phyloP scores from a whole-genome alignment of 2,329 filamentous ascomycete species.

The Trichoderma sp. region DNA sequence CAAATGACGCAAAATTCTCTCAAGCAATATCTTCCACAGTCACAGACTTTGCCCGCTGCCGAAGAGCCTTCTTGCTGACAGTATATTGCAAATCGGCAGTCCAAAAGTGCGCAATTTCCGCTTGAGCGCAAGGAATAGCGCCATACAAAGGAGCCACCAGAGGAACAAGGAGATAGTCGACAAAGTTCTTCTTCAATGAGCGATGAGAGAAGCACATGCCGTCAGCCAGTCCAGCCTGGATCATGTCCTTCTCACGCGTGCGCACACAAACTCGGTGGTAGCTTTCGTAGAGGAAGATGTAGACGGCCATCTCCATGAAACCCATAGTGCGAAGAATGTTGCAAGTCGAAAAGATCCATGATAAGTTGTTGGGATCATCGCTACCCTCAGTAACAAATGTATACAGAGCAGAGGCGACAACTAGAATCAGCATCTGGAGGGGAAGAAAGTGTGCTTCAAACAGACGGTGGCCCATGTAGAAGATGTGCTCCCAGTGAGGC shows the following conservation, averaged over 20 bases:
- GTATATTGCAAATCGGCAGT: conserved; percentile 69
- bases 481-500: conserved; percentile 57
- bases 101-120: conserved; percentile 70
- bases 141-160: conserved; percentile 69
- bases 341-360: conserved; percentile 62
- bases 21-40: conserved; percentile 47
- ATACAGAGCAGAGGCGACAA: conserved; percentile 64
- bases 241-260: conserved; percentile 66
- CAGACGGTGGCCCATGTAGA: conserved; percentile 65
- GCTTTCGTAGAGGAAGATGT: conserved; percentile 66
- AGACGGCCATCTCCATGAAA: conserved; percentile 63
- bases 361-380: conserved; percentile 54
- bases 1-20: background rate
- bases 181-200: conserved; percentile 54
- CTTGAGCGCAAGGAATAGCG: conserved; percentile 66
- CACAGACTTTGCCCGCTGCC: conserved; percentile 50
- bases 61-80: conserved; percentile 64
- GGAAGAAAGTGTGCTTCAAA: conserved; percentile 75
- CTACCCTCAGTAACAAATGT: conserved; percentile 53
- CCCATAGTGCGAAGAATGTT: conserved; percentile 61
- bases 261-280: conserved; percentile 65
- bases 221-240: conserved; percentile 61
- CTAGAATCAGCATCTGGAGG: conserved; percentile 65
- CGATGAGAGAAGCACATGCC: conserved; percentile 67
- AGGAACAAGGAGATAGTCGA: conserved; percentile 67